Percentiles rank a stretch among this genome's conserved stretches.
phyloP scores from a whole-genome alignment of 495 filamentous ascomycete species.

The Penicillium turbatum region DNA sequence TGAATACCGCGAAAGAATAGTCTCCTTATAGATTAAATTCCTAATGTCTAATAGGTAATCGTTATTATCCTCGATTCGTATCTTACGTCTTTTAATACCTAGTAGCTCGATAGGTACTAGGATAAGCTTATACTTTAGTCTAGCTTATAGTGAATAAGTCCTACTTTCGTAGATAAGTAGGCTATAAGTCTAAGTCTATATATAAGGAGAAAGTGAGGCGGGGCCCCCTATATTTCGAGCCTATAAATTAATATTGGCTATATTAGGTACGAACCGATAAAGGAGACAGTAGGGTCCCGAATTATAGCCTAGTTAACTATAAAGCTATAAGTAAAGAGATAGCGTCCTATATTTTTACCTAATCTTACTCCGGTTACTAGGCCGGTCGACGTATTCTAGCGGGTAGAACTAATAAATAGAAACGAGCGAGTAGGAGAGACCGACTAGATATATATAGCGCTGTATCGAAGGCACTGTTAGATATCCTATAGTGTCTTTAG shows the following conservation, averaged over 20 bases:
- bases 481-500: slow-evolving; percentile 1
- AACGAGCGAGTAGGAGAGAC: not conserved
- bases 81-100: too few relatives aligned
- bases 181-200: not conserved
- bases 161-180: not conserved
- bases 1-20: too few relatives aligned
- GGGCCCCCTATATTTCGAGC: not conserved
- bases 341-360: too few relatives aligned
- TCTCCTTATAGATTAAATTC: too few relatives aligned
- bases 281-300: not conserved
- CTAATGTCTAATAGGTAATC: too few relatives aligned
- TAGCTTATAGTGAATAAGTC: not conserved
- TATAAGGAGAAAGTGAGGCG: not conserved
- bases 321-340: not conserved
- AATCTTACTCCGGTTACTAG: too few relatives aligned
- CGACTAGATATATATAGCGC: not conserved
- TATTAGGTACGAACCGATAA: slow-evolving; percentile 1
- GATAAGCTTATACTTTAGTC: not conserved
- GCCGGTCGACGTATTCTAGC: too few relatives aligned
- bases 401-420: too few relatives aligned
- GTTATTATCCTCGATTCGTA: too few relatives aligned
- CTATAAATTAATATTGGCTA: not conserved
- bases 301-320: not conserved
- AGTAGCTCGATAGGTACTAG: too few relatives aligned
- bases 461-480: not conserved